Evolutionary conservation across 495 filamentous ascomycete genomes (phyloP), one percentile per base, ranked within the genome.

Genomic region (Acidiella bohemica): DNA sequence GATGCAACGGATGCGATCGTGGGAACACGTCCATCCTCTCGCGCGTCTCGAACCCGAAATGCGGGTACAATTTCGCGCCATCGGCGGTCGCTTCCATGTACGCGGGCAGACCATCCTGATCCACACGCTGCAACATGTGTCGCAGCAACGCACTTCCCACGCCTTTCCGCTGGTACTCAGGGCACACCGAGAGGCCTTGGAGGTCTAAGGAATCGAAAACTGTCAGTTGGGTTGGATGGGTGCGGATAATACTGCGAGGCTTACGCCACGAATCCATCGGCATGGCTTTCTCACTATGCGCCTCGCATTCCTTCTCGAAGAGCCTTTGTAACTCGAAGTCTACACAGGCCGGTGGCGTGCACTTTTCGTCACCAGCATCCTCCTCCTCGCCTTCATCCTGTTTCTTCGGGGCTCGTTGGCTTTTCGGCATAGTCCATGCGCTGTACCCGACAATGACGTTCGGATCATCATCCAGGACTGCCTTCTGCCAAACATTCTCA

Each of bases 181-280:
- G 29, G 10, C 32, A 26, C 2, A 41, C 39, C 19, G 4, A 13
- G 2, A 41, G 21, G 10, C n/a, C 39, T 20, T 8, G 25, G 5
- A 41, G 39, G 17, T 41, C 27, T 41, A n/a, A 4, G n/a, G n/a
- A n/a, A n/a, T n/a, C n/a, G n/a, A n/a, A 9, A 3, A 23, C 16
- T 10, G 5, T 4, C 20, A 25, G 35, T 37, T 21, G 24, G n/a
- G n/a, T n/a, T n/a, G n/a, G n/a, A n/a, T n/a, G n/a, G n/a, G n/a
- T n/a, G n/a, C n/a, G n/a, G n/a, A n/a, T n/a, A n/a, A n/a, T n/a
- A n/a, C n/a, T n/a, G n/a, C n/a, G n/a, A n/a, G n/a, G n/a, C n/a
- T n/a, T n/a, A n/a, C 27, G 16, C 27, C 14, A 12, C 28, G 13
- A 9, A 14, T 30, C 39, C 27, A 32, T 32, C 39, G 19, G 32